phyloP scores from a whole-genome alignment of 2,329 filamentous ascomycete genomes.

The Chrysoporthe deuterocubensis region DNA sequence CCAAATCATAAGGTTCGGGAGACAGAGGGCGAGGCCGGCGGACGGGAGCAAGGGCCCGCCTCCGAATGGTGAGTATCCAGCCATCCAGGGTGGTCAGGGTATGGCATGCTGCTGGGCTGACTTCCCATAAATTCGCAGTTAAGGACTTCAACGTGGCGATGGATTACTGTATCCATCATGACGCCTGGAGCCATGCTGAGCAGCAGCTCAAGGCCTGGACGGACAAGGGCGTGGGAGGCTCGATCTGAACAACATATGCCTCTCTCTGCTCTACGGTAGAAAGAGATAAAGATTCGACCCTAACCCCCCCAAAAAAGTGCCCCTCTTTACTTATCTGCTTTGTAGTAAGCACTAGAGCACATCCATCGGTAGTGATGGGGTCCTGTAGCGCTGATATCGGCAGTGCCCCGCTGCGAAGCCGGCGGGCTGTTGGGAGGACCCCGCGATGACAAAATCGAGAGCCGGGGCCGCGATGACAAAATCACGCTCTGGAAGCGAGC shows the following conservation, averaged over 20 bases:
- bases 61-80: slow-evolving; percentile 9
- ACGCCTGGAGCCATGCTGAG: slow-evolving; percentile 23
- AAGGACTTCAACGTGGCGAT: slow-evolving; percentile 18
- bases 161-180: slow-evolving; percentile 20
- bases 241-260: too few species aligned
- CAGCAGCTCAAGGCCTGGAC: slow-evolving; percentile 19
- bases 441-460: slow-evolving; percentile 26
- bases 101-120: background rate
- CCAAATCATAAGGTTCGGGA: slow-evolving; percentile 15
- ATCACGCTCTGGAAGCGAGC: too few species aligned
- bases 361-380: too few species aligned
- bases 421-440: slow-evolving; percentile 18
- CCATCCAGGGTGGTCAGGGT: too few species aligned
- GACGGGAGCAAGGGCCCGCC: slow-evolving; percentile 14
- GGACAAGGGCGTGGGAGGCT: background rate
- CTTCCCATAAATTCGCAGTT: background rate
- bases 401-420: slow-evolving; percentile 18
- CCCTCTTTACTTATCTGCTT: background rate
- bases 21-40: slow-evolving; percentile 6
- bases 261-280: too few species aligned
- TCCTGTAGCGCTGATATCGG: background rate
- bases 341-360: background rate
- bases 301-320: background rate
- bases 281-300: background rate
- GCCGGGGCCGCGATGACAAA: background rate